These are phyloP conservation scores for Chlorella sp. DNA, from an alignment of 139 green algal species.

Conservation along the genomic window DNA sequence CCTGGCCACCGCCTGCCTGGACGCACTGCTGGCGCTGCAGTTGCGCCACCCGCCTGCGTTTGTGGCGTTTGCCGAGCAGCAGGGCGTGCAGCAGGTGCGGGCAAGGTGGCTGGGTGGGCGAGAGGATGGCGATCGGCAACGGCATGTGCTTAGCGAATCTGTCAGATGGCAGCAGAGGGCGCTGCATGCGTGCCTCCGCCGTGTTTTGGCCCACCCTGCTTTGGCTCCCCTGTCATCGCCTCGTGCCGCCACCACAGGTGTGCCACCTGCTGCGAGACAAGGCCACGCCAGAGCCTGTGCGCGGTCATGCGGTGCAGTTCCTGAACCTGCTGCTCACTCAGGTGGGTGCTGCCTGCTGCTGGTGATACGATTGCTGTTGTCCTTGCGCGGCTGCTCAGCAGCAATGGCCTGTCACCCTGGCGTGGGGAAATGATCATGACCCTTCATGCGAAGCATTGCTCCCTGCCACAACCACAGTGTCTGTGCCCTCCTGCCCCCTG, in stretches of 20 bases:
- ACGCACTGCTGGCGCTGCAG: constrained; percentile 21
- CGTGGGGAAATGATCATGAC: too few relatives aligned
- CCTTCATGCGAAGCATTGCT: too few relatives aligned
- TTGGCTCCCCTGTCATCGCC: too few relatives aligned
- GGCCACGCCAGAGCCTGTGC: constrained; percentile 21
- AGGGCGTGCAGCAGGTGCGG: constrained; percentile 28
- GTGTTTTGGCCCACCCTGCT: too few relatives aligned
- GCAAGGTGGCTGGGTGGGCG: too few relatives aligned
- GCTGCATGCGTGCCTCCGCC: background rate
- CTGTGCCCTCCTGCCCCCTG: background rate
- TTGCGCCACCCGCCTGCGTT: constrained; percentile 16
- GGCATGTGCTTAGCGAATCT: too few relatives aligned
- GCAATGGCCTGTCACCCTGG: too few relatives aligned
- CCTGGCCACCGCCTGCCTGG: constrained; percentile 23
- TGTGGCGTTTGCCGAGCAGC: background rate
- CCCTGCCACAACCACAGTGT: too few relatives aligned
- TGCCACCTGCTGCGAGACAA: background rate
- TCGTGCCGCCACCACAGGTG: constrained; percentile 15
- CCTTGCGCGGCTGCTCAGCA: too few relatives aligned
- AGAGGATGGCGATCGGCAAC: too few relatives aligned
- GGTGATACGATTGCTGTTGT: background rate
- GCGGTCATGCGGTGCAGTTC: constrained; percentile 8
- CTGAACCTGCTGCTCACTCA: constrained; percentile 35
- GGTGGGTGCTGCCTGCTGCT: background rate
- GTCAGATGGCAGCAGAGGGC: too few relatives aligned